Conservation (phyloP, 805 yeast species). For the Candida palmyrensis region DNA sequence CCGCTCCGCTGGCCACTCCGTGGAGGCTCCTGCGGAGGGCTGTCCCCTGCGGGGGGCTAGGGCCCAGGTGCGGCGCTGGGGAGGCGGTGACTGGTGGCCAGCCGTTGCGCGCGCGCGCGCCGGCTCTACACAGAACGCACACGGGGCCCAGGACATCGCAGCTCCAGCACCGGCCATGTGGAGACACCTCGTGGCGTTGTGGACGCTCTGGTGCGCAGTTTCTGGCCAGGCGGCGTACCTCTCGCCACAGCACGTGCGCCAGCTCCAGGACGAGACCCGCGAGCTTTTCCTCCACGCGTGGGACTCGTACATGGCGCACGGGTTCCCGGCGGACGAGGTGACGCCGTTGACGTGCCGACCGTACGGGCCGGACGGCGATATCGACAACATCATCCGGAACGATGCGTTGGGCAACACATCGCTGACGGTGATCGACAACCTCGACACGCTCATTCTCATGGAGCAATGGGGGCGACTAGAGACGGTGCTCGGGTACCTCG, state of each 20-base stretch:
- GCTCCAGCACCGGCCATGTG: no score
- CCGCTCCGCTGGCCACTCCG: constrained; percentile 3
- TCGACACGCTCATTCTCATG: constrained; percentile 75
- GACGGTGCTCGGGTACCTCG: constrained; percentile 21
- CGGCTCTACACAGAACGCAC: no score
- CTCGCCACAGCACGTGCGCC: constrained; percentile 30
- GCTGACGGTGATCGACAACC: constrained; percentile 69
- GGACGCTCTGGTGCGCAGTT: background rate
- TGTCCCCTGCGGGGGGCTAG: background rate
- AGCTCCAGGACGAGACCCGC: constrained; percentile 42
- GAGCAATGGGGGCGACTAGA: constrained; percentile 56
- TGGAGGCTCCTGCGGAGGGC: constrained; percentile 2
- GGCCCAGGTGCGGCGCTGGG: no score
- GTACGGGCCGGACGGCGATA: constrained; percentile 56
- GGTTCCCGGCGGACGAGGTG: constrained; percentile 80
- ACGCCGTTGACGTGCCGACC: constrained; percentile 69
- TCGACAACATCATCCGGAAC: constrained; percentile 55
- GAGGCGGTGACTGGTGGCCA: no score
- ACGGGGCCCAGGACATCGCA: no score
- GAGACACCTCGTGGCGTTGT: background rate
- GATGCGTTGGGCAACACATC: constrained; percentile 86
- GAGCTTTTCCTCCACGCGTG: constrained; percentile 70
- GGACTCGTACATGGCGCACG: constrained; percentile 60
- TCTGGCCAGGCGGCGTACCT: constrained; percentile 6
- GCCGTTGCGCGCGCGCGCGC: no score